Conservation (phyloP, 1,139 yeast genomes). For the Blastobotrys petasosporus region DNA sequence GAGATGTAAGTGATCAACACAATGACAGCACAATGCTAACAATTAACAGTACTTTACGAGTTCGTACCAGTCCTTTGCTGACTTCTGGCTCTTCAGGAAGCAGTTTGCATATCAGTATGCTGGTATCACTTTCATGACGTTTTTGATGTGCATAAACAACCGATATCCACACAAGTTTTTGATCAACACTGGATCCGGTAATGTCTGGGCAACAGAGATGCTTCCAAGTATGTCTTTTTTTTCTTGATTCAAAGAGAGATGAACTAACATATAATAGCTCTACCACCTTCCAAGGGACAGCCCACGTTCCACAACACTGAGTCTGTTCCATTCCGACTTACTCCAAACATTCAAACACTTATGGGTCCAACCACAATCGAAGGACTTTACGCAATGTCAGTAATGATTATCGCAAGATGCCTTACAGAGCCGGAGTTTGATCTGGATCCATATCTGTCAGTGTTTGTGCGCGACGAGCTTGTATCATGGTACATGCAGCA, state of each 20-base stretch:
- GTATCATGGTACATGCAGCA: constrained; percentile 90
- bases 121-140: constrained; percentile 87
- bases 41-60: constrained; percentile 43
- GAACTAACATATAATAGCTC: constrained; percentile 19
- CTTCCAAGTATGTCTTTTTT: constrained; percentile 59
- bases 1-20: constrained; percentile 40
- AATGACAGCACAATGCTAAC: not conserved
- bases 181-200: constrained; percentile 75
- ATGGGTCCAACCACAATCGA: constrained; percentile 92
- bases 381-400: constrained; percentile 81
- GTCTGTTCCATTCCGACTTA: constrained; percentile 90
- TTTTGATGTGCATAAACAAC: constrained; percentile 88
- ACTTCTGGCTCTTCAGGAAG: constrained; percentile 94
- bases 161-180: constrained; percentile 93
- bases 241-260: constrained; percentile 6
- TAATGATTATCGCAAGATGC: constrained; percentile 82
- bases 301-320: constrained; percentile 94
- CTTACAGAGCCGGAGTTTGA: constrained; percentile 88
- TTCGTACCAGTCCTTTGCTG: constrained; percentile 74
- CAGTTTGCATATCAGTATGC: constrained; percentile 95
- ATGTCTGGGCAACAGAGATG: constrained; percentile 94
- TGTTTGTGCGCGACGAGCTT: constrained; percentile 92
- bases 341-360: constrained; percentile 89
- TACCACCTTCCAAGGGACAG: constrained; percentile 52
- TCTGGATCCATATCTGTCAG: constrained; percentile 64